phyloP scores from a whole-genome alignment of 225 moss, liverwort and hornwort species.

The Sphagnum tenellum region DNA sequence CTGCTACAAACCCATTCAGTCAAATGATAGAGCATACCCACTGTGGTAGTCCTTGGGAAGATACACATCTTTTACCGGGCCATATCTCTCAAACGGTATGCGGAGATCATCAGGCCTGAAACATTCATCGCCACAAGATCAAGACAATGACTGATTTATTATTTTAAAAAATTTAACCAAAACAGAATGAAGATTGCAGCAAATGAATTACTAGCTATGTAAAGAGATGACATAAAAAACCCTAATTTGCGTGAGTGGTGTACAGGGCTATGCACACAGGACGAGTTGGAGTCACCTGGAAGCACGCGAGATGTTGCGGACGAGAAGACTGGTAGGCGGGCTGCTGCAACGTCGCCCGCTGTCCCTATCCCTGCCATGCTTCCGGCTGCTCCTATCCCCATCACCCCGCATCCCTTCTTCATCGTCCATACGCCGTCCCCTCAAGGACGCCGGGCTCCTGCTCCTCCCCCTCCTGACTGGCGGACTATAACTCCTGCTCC shows the following conservation, averaged over 20 bases:
- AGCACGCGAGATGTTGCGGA: constrained; percentile 89
- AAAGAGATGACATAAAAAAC: too few relatives aligned
- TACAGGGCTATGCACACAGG: too few relatives aligned
- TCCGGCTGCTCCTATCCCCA: background rate
- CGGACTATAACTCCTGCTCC: constrained; percentile 72
- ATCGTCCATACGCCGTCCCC: constrained; percentile 20
- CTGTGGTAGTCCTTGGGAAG: constrained; percentile 98
- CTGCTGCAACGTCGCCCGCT: constrained; percentile 60
- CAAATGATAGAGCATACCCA: constrained; percentile 31
- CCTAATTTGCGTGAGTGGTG: too few relatives aligned
- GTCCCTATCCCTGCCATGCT: constrained; percentile 29
- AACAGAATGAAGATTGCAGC: too few relatives aligned
- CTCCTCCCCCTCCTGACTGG: constrained; percentile 41
- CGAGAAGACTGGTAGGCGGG: constrained; percentile 79
- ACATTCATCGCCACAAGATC: background rate
- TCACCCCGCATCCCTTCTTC: constrained; percentile 7
- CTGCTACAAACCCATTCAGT: too few relatives aligned
- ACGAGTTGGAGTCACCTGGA: constrained; percentile 36
- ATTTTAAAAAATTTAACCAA: too few relatives aligned
- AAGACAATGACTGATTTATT: background rate
- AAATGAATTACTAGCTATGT: too few relatives aligned
- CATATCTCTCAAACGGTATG: constrained; percentile 93
- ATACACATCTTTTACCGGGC: constrained; percentile 93
- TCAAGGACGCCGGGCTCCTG: constrained; percentile 29
- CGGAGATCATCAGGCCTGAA: constrained; percentile 95